Conservation (phyloP, 331 rosid genomes). For the Cydonia oblonga region DNA sequence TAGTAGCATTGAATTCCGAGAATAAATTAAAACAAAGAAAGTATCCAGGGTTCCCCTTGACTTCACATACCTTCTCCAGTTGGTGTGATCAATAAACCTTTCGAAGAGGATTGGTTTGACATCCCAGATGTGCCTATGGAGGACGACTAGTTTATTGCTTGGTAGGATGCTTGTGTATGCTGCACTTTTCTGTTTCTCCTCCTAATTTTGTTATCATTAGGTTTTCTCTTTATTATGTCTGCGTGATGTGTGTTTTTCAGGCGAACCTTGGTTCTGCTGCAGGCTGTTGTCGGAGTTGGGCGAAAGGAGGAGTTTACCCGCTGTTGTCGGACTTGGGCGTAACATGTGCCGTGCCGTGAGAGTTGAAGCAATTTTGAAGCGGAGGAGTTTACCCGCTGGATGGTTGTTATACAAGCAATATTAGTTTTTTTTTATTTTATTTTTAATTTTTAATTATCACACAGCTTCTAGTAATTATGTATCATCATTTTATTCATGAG, state of each 20-base stretch:
- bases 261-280: background rate
- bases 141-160: conserved; percentile 33
- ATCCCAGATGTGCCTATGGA: conserved; percentile 95
- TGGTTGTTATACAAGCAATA: background rate
- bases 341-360: background rate
- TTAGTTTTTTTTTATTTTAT: too few relatives aligned
- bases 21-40: background rate
- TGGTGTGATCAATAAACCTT: conserved; percentile 52
- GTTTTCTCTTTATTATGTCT: background rate
- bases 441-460: background rate
- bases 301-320: background rate
- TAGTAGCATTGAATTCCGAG: background rate
- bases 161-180: conserved; percentile 20
- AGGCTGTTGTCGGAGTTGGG: background rate
- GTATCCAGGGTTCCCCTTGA: conserved; percentile 44
- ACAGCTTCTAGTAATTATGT: background rate
- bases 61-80: conserved; percentile 44
- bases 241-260: background rate
- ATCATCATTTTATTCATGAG: background rate
- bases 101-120: conserved; percentile 76
- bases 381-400: background rate
- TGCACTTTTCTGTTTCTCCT: background rate
- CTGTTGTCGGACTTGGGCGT: background rate
- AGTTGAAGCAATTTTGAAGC: background rate
- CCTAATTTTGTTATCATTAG: background rate